Conservation (phyloP, 176 grass and related monocot genomes). For the Typha latifolia region DNA sequence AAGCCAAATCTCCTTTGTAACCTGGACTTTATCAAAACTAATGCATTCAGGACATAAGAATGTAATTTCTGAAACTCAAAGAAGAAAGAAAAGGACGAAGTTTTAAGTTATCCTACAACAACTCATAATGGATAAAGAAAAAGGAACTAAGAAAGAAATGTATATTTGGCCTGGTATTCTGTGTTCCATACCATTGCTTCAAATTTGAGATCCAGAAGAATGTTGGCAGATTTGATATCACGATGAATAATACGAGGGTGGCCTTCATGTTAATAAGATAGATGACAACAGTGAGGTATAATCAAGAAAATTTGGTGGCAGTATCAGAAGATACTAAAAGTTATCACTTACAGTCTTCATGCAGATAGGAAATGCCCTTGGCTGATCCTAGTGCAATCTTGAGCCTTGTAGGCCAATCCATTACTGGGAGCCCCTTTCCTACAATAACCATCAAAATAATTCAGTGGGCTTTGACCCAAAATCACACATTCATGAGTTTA, state of each 20-base stretch:
- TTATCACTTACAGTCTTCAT: constrained; percentile 79
- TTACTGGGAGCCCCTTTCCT: constrained; percentile 49
- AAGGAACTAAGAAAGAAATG: background rate
- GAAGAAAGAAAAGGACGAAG: background rate
- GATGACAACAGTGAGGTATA: background rate
- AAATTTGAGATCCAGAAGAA: constrained; percentile 59
- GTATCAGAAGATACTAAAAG: background rate
- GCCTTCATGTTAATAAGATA: constrained; percentile 22
- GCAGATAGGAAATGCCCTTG: constrained; percentile 75
- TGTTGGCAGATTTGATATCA: constrained; percentile 64
- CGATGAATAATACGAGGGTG: constrained; percentile 63
- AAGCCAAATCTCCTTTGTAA: background rate
- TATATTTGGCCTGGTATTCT: background rate
- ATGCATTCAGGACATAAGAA: background rate
- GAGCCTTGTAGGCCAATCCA: constrained; percentile 61
- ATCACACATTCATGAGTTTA: background rate
- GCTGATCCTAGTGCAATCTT: constrained; percentile 72
- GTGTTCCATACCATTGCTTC: constrained; percentile 46
- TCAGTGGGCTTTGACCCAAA: background rate
- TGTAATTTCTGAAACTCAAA: background rate
- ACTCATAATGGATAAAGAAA: background rate
- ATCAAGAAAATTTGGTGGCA: constrained; percentile 1
- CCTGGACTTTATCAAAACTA: background rate
- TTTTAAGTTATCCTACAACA: background rate
- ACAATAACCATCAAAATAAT: constrained; percentile 1